These are phyloP conservation scores for Kuraishia cidri DNA, from an alignment of 805 yeast genomes.

Conservation along the genomic window DNA sequence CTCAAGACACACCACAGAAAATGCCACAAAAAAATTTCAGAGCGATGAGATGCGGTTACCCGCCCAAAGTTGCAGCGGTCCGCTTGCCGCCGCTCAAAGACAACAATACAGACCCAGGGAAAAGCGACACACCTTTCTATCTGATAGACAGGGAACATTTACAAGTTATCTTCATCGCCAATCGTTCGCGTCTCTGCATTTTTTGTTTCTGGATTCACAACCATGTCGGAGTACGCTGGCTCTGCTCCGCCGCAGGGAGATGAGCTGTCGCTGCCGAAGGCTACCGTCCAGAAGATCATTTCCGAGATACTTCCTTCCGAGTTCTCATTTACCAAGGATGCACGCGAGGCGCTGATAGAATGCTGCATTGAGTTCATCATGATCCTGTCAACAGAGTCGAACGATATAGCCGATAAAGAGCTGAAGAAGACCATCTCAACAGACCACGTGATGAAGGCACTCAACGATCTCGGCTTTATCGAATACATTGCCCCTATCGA, in stretches of 20 bases:
- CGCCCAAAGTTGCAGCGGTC: no score
- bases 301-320: slow-evolving; percentile 88
- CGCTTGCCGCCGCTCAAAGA: no score
- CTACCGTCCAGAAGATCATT: slow-evolving; percentile 93
- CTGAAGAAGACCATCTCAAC: slow-evolving; percentile 94
- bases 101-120: no score
- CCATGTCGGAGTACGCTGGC: slow-evolving; percentile 10
- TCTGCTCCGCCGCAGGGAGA: slow-evolving; percentile 10
- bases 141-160: no score
- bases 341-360: slow-evolving; percentile 90
- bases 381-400: slow-evolving; percentile 88
- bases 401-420: slow-evolving; percentile 94
- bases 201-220: no score
- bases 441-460: slow-evolving; percentile 89
- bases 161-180: no score
- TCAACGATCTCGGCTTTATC: slow-evolving; percentile 77
- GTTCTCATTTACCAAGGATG: slow-evolving; percentile 82
- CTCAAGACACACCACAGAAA: no score
- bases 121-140: no score
- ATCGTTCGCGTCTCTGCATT: no score
- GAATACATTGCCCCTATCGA: slow-evolving; percentile 79
- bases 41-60: no score
- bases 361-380: slow-evolving; percentile 94
- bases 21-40: no score
- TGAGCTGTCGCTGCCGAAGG: slow-evolving; percentile 34